Evolutionary conservation across 2,329 filamentous ascomycete species (phyloP), one percentile per base, ranked within the genome.

Genomic region (Lachnum nothofagi): DNA sequence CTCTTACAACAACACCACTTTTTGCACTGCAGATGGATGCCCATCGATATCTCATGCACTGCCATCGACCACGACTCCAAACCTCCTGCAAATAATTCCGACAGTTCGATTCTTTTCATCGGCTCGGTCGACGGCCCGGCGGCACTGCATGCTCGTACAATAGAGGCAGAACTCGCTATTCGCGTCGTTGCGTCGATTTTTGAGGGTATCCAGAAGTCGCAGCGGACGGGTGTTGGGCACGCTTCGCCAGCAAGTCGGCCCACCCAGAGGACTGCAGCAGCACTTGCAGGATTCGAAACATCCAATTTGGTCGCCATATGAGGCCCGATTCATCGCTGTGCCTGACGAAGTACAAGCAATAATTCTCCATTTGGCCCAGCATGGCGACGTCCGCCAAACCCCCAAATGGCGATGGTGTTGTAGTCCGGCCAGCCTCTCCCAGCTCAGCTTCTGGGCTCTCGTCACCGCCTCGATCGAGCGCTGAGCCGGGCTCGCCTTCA

Each of bases 381-480:
- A 27, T 27, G 25, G 6, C 25, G 25, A 27, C 25, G 25, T 12
- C 25, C 6, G 25, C 6, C 25, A 27, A 12, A 27, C 12, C 25
- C 12, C n/a, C 34, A 41, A 20, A 24, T 41, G 38, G 22, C 9
- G 17, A 16, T 27, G 38, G 6, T 12, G 38, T 23, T 24, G 38
- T 23, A 14, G 38, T 41, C 6, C 38, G 38, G 24, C 19, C 38
- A 3, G 42, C 22, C 22, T 19, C 47, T 19, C 29, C 27, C 31
- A 57, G 55, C 44, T 63, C 51, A 72, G 74, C 48, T 67, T 74
- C 49, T 67, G 69, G 74, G 44, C 69, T 78, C 40, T 78, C 76
- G 6, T 77, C 76, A 38, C 73, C 75, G 16, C 75, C 76, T 17
- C 72, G 69, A 52, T 71, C 73, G 7, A 69, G 75, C 37, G 76